These are phyloP conservation scores for Tricholoma bakamatsutake DNA, from an alignment of 768 basidiomycete genomes.

Conservation along the genomic window DNA sequence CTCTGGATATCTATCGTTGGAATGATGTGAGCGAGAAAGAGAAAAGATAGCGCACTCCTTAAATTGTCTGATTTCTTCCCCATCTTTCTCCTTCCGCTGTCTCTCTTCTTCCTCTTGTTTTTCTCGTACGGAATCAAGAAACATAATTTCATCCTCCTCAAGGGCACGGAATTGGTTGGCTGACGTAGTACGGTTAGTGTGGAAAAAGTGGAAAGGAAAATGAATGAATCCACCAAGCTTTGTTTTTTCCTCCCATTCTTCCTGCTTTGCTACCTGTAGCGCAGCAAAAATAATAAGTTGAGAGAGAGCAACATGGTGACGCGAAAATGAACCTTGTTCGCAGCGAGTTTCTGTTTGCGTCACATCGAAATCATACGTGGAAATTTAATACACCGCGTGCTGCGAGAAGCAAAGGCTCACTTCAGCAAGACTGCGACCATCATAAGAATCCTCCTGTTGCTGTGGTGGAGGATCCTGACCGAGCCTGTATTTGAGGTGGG, in stretches of 20 bases:
- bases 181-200: constrained; percentile 22
- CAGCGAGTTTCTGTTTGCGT: constrained; percentile 73
- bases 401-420: constrained; percentile 37
- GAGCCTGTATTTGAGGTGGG: constrained; percentile 35
- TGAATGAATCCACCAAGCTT: constrained; percentile 47
- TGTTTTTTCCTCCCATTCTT: constrained; percentile 90
- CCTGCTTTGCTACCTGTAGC: constrained; percentile 75
- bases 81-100: constrained; percentile 66
- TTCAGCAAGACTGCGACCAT: constrained; percentile 86
- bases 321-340: constrained; percentile 56
- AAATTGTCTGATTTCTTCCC: constrained; percentile 73
- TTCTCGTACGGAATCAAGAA: constrained; percentile 77
- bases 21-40: constrained; percentile 3
- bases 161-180: constrained; percentile 87
- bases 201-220: constrained; percentile 5
- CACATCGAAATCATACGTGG: constrained; percentile 35
- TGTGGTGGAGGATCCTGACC: constrained; percentile 85
- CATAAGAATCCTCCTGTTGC: constrained; percentile 70
- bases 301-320: background rate
- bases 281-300: constrained; percentile 12
- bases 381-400: constrained; percentile 38
- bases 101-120: constrained; percentile 73
- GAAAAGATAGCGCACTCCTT: constrained; percentile 50
- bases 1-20: constrained; percentile 23
- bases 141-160: constrained; percentile 88